Evolutionary conservation across 495 filamentous ascomycete species (phyloP).

Genomic region (Daldinia loculata): DNA sequence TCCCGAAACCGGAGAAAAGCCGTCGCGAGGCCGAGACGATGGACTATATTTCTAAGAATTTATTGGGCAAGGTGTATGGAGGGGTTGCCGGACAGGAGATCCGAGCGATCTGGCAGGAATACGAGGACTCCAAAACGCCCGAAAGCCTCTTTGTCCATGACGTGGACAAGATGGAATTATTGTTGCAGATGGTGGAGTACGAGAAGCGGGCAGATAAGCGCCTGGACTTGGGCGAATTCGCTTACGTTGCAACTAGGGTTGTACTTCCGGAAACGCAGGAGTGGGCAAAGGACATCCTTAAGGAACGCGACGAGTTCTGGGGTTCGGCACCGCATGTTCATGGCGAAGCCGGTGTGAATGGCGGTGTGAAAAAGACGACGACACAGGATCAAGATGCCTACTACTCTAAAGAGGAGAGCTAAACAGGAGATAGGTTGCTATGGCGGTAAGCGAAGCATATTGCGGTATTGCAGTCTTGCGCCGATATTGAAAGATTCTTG

Average conservation of each 20-base stretch:
- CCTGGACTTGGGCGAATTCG: conserved; percentile 85
- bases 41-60: conserved; percentile 77
- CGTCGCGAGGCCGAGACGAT: conserved; percentile 87
- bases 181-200: conserved; percentile 97
- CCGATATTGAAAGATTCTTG: neutral
- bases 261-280: conserved; percentile 76
- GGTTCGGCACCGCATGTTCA: conserved; percentile 53
- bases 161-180: conserved; percentile 93
- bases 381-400: conserved; percentile 53
- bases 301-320: conserved; percentile 83
- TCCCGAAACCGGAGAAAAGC: conserved; percentile 79
- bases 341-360: conserved; percentile 52
- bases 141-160: conserved; percentile 94
- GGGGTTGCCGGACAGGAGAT: conserved; percentile 74
- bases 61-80: conserved; percentile 78
- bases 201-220: conserved; percentile 72
- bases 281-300: conserved; percentile 79
- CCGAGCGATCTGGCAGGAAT: conserved; percentile 85
- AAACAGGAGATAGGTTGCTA: conserved; percentile 28
- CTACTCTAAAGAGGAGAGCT: conserved; percentile 45
- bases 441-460: conserved; percentile 10
- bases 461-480: neutral
- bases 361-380: conserved; percentile 50
- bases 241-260: conserved; percentile 75
- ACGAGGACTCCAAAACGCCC: conserved; percentile 83